Evolutionary conservation across 495 filamentous ascomycete genomes (phyloP).

Genomic region (Trichodelitschia bisporula): DNA sequence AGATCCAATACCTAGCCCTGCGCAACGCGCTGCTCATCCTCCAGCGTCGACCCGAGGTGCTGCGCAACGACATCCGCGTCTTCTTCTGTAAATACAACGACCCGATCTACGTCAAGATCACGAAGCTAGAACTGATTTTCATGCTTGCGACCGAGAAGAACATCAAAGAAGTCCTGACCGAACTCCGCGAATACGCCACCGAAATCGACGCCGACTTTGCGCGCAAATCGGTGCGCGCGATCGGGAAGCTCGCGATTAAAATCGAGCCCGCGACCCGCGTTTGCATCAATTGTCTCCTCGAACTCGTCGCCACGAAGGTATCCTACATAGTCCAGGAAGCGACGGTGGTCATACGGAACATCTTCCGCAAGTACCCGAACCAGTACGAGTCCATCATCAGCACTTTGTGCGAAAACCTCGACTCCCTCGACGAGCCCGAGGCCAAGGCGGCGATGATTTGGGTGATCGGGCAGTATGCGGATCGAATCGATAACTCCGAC

Average conservation of each 20-base stretch:
- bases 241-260: constrained; percentile 96
- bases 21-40: constrained; percentile 87
- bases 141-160: constrained; percentile 96
- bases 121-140: constrained; percentile 95
- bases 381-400: constrained; percentile 95
- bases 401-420: constrained; percentile 83
- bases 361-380: constrained; percentile 97
- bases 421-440: constrained; percentile 95
- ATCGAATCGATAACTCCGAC: constrained; percentile 89
- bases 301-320: constrained; percentile 91
- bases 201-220: constrained; percentile 99
- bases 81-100: constrained; percentile 99
- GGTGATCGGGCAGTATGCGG: constrained; percentile 97
- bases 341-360: constrained; percentile 97
- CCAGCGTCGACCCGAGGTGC: constrained; percentile 76
- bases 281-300: constrained; percentile 81
- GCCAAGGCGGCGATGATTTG: constrained; percentile 99
- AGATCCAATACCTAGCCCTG: constrained; percentile 90
- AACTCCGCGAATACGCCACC: constrained; percentile 85
- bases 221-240: constrained; percentile 88
- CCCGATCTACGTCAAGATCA: constrained; percentile 98
- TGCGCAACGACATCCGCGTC: constrained; percentile 89
- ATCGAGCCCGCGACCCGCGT: constrained; percentile 78
- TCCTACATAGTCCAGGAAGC: constrained; percentile 99
- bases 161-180: constrained; percentile 83